Evolutionary conservation across 2,329 filamentous ascomycete genomes (phyloP).

Genomic region (Aspergillus unguis): DNA sequence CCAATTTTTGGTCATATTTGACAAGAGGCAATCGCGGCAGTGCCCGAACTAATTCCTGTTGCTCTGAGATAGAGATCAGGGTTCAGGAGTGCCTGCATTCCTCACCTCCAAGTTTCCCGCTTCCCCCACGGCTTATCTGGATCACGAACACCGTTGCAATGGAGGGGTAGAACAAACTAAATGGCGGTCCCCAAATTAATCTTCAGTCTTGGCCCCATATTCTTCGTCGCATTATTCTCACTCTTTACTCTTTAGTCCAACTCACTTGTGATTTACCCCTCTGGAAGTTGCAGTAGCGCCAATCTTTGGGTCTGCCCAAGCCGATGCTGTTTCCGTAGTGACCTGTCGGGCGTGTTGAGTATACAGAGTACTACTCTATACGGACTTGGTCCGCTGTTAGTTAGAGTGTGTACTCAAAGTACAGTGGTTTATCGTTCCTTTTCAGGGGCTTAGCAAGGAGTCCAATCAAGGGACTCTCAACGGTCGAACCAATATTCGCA

Average conservation of each 20-base stretch:
- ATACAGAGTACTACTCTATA: not conserved
- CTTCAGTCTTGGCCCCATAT: too few relatives aligned
- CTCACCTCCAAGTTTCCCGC: not conserved
- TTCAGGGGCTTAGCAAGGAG: not conserved
- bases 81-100: not conserved
- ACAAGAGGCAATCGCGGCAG: too few relatives aligned
- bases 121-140: conserved; percentile 7
- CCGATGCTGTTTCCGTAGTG: too few relatives aligned
- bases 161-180: conserved; percentile 2
- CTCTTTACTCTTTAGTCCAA: conserved; percentile 6
- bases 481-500: not conserved
- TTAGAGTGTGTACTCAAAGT: too few relatives aligned
- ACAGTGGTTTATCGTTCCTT: not conserved
- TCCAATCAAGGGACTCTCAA: not conserved
- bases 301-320: not conserved
- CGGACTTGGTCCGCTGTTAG: not conserved
- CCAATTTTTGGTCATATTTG: too few relatives aligned
- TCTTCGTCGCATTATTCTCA: not conserved
- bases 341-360: not conserved
- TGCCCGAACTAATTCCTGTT: too few relatives aligned
- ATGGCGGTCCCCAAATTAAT: not conserved
- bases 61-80: too few relatives aligned
- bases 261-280: not conserved
- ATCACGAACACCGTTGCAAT: not conserved
- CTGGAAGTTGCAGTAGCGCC: not conserved